Conservation (phyloP, 495 filamentous ascomycete genomes). For the Penicillium flavigenum region DNA sequence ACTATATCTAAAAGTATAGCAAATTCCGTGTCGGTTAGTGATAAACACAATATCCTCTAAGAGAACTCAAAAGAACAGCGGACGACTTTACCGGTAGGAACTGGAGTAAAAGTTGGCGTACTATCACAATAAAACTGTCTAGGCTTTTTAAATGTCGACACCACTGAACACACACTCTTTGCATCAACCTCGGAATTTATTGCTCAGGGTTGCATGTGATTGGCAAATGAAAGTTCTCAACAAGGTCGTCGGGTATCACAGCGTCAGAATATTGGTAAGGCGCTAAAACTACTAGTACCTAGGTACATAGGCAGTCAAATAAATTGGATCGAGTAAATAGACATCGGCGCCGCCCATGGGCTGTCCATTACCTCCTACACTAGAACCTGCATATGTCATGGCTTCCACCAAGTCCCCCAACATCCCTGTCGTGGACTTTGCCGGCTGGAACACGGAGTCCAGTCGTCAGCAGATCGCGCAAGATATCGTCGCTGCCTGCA, state of each 20-base stretch:
- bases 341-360: too few species aligned
- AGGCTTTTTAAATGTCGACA: neutral
- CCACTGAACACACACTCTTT: neutral
- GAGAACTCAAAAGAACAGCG: too few species aligned
- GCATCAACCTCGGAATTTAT: conserved; percentile 10
- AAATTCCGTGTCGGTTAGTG: too few species aligned
- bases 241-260: too few species aligned
- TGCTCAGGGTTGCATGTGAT: conserved; percentile 10
- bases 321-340: too few species aligned
- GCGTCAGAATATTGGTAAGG: too few species aligned
- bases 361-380: neutral
- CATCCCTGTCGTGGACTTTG: conserved; percentile 59
- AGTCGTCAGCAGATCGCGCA: conserved; percentile 44
- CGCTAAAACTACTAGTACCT: too few species aligned
- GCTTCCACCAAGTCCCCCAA: neutral
- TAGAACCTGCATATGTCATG: neutral
- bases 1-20: too few species aligned
- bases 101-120: neutral
- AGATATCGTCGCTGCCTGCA: conserved; percentile 53
- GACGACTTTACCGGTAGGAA: neutral
- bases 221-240: too few species aligned
- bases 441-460: conserved; percentile 35
- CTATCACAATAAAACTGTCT: conserved; percentile 3
- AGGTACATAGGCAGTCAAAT: too few species aligned
- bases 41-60: too few species aligned